These are phyloP conservation scores for Fusarium palustre DNA, from an alignment of 2,329 filamentous ascomycete genomes.

Conservation along the genomic window DNA sequence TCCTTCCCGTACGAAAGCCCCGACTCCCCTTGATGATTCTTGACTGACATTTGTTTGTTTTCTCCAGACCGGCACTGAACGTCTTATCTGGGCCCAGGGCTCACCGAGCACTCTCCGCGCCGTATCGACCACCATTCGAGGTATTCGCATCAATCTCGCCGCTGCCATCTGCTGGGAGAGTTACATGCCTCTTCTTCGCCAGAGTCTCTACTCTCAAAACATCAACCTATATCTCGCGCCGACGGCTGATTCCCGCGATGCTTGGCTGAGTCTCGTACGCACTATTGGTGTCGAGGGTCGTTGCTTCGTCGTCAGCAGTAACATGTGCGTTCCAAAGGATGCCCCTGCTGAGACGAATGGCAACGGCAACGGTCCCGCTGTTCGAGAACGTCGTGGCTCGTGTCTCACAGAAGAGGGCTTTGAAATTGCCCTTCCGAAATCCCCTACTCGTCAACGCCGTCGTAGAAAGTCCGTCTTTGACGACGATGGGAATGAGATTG, in stretches of 20 bases:
- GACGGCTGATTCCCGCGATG: conserved; percentile 85
- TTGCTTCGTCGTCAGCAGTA: conserved; percentile 86
- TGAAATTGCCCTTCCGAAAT: conserved; percentile 59
- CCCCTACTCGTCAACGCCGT: conserved; percentile 45
- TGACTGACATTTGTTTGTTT: conserved; percentile 1
- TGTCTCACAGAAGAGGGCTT: conserved; percentile 60
- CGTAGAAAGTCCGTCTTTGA: conserved; percentile 58
- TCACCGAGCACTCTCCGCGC: conserved; percentile 82
- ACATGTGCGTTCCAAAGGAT: conserved; percentile 75
- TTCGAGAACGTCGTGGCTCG: conserved; percentile 49
- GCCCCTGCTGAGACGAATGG: conserved; percentile 3
- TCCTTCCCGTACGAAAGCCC: conserved; percentile 77
- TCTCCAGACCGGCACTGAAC: conserved; percentile 77
- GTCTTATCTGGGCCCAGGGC: conserved; percentile 90
- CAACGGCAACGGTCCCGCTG: neutral
- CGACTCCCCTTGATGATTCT: accelerated
- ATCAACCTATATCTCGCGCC: conserved; percentile 92
- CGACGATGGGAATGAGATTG: conserved; percentile 68
- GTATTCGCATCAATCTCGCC: conserved; percentile 82
- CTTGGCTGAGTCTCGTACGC: conserved; percentile 85
- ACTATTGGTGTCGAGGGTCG: conserved; percentile 85
- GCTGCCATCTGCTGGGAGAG: conserved; percentile 97
- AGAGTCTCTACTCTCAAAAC: conserved; percentile 88
- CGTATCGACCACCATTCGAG: conserved; percentile 81
- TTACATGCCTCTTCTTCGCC: conserved; percentile 90